Evolutionary conservation across 148 eudicot species (phyloP).

Genomic region (Bassia scoparia): DNA sequence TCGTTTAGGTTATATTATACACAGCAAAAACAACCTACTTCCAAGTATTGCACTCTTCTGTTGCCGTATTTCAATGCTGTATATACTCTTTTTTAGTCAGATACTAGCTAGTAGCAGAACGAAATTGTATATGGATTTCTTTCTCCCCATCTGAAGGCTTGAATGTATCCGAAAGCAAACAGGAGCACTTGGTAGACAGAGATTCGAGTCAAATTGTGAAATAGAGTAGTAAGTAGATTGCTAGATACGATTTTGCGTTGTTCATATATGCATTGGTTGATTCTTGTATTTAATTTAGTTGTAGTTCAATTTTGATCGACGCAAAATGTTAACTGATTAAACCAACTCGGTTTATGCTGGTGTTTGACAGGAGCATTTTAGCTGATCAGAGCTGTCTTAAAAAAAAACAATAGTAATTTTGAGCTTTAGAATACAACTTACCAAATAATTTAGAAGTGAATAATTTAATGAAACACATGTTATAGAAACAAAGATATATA

Average conservation of each 20-base stretch:
- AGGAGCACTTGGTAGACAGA: background rate
- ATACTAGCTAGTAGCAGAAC: background rate
- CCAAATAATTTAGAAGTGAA: background rate
- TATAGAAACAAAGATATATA: no score
- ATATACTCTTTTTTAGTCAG: background rate
- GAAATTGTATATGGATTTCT: slow-evolving; percentile 3
- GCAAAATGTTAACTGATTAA: background rate
- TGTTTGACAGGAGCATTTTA: background rate
- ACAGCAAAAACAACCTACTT: background rate
- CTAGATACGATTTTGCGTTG: background rate
- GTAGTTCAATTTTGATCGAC: background rate
- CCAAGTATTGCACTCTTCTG: background rate
- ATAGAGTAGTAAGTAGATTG: background rate
- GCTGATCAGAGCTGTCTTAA: background rate
- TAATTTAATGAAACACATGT: no score
- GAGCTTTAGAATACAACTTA: no score
- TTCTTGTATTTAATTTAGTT: background rate
- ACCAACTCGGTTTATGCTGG: background rate
- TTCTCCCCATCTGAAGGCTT: background rate
- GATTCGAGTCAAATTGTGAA: background rate
- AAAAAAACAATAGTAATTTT: background rate
- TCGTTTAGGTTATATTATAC: slow-evolving; percentile 13
- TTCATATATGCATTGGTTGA: background rate
- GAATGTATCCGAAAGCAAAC: background rate
- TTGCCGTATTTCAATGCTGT: background rate